A percentile compares a stretch with the other conserved stretches of the same genome.
These are phyloP conservation scores for Leptographium flavum DNA, from an alignment of 2,329 filamentous ascomycete species.

Conservation along the genomic window DNA sequence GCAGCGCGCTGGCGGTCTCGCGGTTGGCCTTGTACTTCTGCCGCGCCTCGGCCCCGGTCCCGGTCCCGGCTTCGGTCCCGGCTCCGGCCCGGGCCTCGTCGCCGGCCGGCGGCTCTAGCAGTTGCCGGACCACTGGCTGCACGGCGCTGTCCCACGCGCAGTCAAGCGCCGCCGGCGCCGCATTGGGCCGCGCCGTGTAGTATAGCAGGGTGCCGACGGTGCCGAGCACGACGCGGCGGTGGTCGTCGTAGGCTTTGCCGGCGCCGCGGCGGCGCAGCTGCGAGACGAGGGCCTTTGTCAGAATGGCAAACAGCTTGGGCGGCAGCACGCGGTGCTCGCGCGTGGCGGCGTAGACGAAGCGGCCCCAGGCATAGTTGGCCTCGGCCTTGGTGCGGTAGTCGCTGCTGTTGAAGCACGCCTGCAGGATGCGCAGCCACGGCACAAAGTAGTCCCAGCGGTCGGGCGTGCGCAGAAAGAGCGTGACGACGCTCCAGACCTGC, in stretches of 20 bases:
- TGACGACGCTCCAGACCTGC: slow-evolving; percentile 75
- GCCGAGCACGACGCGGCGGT: slow-evolving; percentile 43
- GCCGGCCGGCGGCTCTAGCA: slow-evolving; percentile 29
- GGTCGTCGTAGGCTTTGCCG: slow-evolving; percentile 41
- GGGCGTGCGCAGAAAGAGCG: slow-evolving; percentile 59
- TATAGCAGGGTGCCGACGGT: slow-evolving; percentile 73
- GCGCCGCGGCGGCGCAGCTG: slow-evolving; percentile 51
- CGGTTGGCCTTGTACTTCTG: slow-evolving; percentile 27
- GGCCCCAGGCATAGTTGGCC: slow-evolving; percentile 75
- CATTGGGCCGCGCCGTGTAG: slow-evolving; percentile 67
- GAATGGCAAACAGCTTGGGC: slow-evolving; percentile 31
- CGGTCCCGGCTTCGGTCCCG: too few species aligned
- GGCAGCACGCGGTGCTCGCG: slow-evolving; percentile 45
- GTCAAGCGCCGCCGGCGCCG: slow-evolving; percentile 55
- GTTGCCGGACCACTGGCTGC: slow-evolving; percentile 43
- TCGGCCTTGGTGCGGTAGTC: slow-evolving; percentile 58
- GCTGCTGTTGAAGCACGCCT: slow-evolving; percentile 69
- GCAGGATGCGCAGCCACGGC: slow-evolving; percentile 64
- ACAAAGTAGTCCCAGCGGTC: slow-evolving; percentile 60
- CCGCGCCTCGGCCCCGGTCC: slow-evolving; percentile 18
- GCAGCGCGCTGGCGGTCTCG: slow-evolving; percentile 49
- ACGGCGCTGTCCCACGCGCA: slow-evolving; percentile 68
- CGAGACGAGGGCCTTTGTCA: slow-evolving; percentile 53
- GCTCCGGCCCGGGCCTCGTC: slow-evolving; percentile 18
- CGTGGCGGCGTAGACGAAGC: slow-evolving; percentile 61